Conservation (phyloP, 768 basidiomycete genomes). For the Psilocybe sp. region DNA sequence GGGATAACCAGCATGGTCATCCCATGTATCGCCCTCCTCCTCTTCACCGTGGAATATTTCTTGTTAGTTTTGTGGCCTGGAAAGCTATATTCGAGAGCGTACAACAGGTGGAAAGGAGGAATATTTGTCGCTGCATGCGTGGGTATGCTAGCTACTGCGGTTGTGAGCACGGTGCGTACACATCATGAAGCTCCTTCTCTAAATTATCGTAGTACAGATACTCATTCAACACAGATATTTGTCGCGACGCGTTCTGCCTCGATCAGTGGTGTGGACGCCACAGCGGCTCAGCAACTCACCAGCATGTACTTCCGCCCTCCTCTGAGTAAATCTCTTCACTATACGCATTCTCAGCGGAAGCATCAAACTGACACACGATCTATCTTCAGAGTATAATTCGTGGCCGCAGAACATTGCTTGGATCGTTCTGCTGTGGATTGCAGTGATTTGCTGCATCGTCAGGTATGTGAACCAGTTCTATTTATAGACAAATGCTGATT, state of each 20-base stretch:
- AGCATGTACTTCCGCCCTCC: constrained; percentile 26
- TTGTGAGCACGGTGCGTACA: constrained; percentile 28
- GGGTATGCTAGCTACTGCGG: constrained; percentile 23
- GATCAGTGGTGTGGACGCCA: constrained; percentile 24
- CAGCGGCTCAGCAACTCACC: constrained; percentile 15
- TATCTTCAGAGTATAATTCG: constrained; percentile 18
- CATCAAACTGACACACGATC: background rate
- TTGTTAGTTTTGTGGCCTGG: constrained; percentile 33
- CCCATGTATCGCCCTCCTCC: constrained; percentile 26
- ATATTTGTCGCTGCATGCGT: constrained; percentile 20
- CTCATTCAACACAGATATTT: constrained; percentile 19
- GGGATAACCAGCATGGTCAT: constrained; percentile 30
- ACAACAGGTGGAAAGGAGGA: constrained; percentile 17
- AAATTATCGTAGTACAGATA: background rate
- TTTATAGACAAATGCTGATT: too few relatives aligned
- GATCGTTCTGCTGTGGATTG: constrained; percentile 32
- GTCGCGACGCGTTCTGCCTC: constrained; percentile 23
- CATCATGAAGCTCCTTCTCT: background rate
- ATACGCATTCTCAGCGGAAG: too few relatives aligned
- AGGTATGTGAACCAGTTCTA: constrained; percentile 16
- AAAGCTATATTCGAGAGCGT: constrained; percentile 26
- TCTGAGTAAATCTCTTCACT: constrained; percentile 14
- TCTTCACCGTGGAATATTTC: constrained; percentile 34
- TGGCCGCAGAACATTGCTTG: constrained; percentile 34
- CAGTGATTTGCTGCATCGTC: constrained; percentile 20